Base-by-base conservation (phyloP, 225 moss, liverwort and hornwort species). In the Sphagnum contortum region DNA sequence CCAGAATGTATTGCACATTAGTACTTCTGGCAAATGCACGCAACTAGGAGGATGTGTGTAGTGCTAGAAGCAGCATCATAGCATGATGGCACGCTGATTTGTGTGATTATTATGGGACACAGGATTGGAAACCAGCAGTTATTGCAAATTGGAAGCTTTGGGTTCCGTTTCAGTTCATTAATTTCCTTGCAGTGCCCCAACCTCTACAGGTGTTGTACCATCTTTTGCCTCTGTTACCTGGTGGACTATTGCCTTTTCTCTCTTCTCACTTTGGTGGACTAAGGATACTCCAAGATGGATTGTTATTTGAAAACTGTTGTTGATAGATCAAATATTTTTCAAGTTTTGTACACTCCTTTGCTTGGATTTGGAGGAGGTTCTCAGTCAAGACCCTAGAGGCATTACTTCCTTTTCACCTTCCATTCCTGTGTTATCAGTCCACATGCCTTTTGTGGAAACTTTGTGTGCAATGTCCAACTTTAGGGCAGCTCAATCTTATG, bases 61-160 rank as follows among this genome's bases (percentile, higher is more conserved):
- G 29, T 29, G 29, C 29, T 29, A 29, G 29, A 29, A 29, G 29
- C 29, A 29, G 29, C 29, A 29, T 29, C 29, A 29, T 48, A 61
- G 44, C 61, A 61, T 11, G 45, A 11, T 61, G 46, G 45, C 8
- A 47, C 45, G 45, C 47, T 9, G 5, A 10, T 47, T 45, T 61
- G 45, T 47, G 44, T 61, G 6, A 50, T 2, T 60, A 48, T 50
- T 59, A 49, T 57, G 48, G 11, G 55, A 49, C 63, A 69, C 80
- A 87, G 87, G 87, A 84, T 50, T 87, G 78, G 87, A 76, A 78
- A 70, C 65, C 81, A 7, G 4, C 78, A 13, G 72, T 84, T 1
- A 12, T 87, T 67, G 83, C 87, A 1, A 87, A 87, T 48, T 87
- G 87, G 87, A 87, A 87, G 69, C 78, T 87, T 48, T 87, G 87